Conservation (phyloP, 2,329 filamentous ascomycete genomes). For the Arthrobotrys entomopaga region DNA sequence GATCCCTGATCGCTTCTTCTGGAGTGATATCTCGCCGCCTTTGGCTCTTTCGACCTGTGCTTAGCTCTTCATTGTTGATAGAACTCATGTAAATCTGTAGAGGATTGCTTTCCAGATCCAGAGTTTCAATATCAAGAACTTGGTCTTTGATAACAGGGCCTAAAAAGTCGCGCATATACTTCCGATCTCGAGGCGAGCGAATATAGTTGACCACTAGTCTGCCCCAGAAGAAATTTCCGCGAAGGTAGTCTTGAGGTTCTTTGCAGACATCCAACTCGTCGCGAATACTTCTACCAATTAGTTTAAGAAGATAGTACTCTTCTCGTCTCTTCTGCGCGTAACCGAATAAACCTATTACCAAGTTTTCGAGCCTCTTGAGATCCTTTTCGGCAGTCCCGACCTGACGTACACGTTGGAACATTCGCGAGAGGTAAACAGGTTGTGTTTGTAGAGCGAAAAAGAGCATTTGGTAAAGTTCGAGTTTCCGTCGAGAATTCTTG, state of each 20-base stretch:
- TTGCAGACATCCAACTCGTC: slow-evolving; percentile 83
- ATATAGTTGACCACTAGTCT: slow-evolving; percentile 88
- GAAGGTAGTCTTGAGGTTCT: slow-evolving; percentile 82
- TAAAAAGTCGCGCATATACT: slow-evolving; percentile 87
- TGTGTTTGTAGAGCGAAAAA: slow-evolving; percentile 98
- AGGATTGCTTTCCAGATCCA: slow-evolving; percentile 95
- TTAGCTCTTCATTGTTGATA: slow-evolving; percentile 96
- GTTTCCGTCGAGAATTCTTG: slow-evolving; percentile 92
- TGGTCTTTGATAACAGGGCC: slow-evolving; percentile 88
- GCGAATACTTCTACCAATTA: slow-evolving; percentile 81
- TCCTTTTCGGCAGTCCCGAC: slow-evolving; percentile 89
- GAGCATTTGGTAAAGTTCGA: slow-evolving; percentile 95
- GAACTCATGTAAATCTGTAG: slow-evolving; percentile 95
- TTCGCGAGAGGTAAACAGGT: slow-evolving; percentile 87
- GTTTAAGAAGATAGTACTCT: slow-evolving; percentile 93
- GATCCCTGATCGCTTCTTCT: slow-evolving; percentile 94
- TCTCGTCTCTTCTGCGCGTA: slow-evolving; percentile 97
- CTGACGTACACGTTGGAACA: slow-evolving; percentile 86
- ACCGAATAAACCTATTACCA: slow-evolving; percentile 96
- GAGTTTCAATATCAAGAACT: slow-evolving; percentile 87
- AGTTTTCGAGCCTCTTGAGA: slow-evolving; percentile 86
- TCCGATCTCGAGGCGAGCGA: slow-evolving; percentile 83
- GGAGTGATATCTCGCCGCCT: slow-evolving; percentile 85
- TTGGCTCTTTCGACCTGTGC: slow-evolving; percentile 83
- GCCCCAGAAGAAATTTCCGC: slow-evolving; percentile 92